These are phyloP conservation scores for Xylaria castorea DNA, from an alignment of 495 filamentous ascomycete genomes.

Conservation along the genomic window DNA sequence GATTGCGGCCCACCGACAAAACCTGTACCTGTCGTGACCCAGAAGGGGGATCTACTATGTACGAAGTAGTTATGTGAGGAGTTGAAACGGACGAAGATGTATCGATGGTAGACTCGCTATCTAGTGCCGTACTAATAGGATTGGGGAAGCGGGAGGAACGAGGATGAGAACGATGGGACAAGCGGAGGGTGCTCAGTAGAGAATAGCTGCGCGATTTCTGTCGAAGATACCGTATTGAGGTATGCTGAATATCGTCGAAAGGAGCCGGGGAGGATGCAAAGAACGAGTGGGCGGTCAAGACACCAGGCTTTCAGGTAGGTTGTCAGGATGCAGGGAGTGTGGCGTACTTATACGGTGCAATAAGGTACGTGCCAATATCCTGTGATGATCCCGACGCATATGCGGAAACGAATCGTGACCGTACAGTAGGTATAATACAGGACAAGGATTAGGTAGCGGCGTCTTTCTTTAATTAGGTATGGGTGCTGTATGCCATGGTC, in stretches of 20 bases:
- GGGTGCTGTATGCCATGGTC: neutral
- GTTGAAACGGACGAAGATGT: neutral
- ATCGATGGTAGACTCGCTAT: neutral
- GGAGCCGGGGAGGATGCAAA: constrained; percentile 2
- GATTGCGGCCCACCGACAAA: constrained; percentile 17
- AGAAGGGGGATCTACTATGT: neutral
- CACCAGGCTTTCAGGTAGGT: neutral
- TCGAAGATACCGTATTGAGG: neutral
- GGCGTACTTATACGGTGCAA: neutral
- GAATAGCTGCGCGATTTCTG: constrained; percentile 15
- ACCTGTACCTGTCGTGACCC: neutral
- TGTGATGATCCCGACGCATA: constrained; percentile 10
- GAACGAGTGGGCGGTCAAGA: constrained; percentile 8
- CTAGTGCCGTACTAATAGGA: constrained; percentile 11
- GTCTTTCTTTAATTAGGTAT: constrained; percentile 7
- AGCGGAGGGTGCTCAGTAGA: neutral
- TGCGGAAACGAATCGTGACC: constrained; percentile 16
- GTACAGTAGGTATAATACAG: constrained; percentile 13
- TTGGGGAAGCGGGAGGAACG: neutral
- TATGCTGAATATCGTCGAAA: constrained; percentile 4
- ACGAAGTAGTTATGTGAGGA: neutral
- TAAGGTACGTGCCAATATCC: neutral
- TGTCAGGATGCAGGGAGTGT: constrained; percentile 1
- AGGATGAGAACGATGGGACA: constrained; percentile 1
- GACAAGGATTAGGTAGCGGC: neutral